These are phyloP conservation scores for Abrus precatorius DNA, from an alignment of 306 rosid genomes.

Conservation along the genomic window DNA sequence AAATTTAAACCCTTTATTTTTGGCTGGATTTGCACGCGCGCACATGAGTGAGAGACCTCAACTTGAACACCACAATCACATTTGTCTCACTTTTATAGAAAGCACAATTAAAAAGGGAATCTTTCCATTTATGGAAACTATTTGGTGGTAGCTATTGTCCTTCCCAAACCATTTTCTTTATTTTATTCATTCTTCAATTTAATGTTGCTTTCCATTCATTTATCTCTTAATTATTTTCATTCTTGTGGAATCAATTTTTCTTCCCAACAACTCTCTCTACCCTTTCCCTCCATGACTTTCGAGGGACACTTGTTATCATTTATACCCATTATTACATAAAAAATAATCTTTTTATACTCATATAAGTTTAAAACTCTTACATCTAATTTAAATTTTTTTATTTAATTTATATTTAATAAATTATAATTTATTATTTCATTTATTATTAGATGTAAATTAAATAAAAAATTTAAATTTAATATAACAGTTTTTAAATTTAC, in stretches of 20 bases:
- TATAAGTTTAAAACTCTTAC: no score
- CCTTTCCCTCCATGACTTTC: constrained; percentile 39
- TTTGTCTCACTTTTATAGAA: constrained; percentile 46
- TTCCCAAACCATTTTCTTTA: constrained; percentile 12
- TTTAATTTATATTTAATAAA: no score
- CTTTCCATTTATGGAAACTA: constrained; percentile 64
- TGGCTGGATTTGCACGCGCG: constrained; percentile 46
- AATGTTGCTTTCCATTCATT: background rate
- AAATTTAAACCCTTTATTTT: background rate
- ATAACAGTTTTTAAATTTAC: no score
- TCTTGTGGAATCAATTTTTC: constrained; percentile 1
- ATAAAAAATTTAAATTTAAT: no score
- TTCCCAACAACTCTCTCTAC: constrained; percentile 17
- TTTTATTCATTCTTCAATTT: constrained; percentile 35
- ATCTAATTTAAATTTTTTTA: no score
- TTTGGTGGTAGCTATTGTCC: constrained; percentile 17
- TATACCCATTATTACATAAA: background rate
- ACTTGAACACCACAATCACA: constrained; percentile 28
- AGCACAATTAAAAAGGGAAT: constrained; percentile 36
- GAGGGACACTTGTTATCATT: constrained; percentile 28
- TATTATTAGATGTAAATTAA: no score
- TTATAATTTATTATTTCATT: background rate
- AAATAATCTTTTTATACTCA: no score
- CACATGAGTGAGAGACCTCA: constrained; percentile 36
- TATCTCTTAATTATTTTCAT: background rate